phyloP scores from a whole-genome alignment of 2,329 filamentous ascomycete species.

The Metarhizium anisopliae region DNA sequence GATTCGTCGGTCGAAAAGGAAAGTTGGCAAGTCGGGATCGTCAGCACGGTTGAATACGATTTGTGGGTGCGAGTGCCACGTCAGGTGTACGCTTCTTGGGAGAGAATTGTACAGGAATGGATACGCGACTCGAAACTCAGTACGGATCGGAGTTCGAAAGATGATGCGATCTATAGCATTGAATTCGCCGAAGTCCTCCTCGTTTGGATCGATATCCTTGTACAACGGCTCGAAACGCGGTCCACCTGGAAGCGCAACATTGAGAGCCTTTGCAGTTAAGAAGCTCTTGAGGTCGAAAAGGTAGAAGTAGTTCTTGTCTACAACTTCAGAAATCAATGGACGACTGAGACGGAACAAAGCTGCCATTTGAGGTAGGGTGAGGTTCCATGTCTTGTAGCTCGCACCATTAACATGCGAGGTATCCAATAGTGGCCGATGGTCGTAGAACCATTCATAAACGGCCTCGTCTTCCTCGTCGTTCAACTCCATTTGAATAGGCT shows the following conservation, averaged over 20 bases:
- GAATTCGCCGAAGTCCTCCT: conserved; percentile 98
- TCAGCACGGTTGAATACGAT: conserved; percentile 84
- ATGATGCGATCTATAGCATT: conserved; percentile 99
- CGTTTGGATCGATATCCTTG: conserved; percentile 97
- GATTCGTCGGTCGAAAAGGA: conserved; percentile 96
- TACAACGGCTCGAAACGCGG: conserved; percentile 94
- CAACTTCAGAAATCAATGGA: conserved; percentile 81
- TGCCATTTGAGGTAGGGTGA: conserved; percentile 90
- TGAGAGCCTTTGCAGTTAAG: conserved; percentile 90
- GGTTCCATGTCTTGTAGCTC: conserved; percentile 94
- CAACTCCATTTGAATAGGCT: conserved; percentile 97
- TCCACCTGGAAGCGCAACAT: conserved; percentile 94
- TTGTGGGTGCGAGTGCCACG: conserved; percentile 91
- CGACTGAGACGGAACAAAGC: conserved; percentile 86
- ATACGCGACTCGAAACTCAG: conserved; percentile 90
- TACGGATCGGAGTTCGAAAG: conserved; percentile 88
- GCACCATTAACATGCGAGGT: conserved; percentile 92
- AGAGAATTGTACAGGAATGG: conserved; percentile 95
- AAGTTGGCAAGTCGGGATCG: conserved; percentile 82
- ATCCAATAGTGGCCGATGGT: conserved; percentile 82
- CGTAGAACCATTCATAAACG: conserved; percentile 96
- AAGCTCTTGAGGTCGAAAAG: conserved; percentile 95
- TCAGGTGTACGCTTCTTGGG: conserved; percentile 83
- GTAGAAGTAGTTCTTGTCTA: conserved; percentile 96
- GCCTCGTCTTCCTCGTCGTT: conserved; percentile 88